Base-by-base conservation (phyloP, 257 asterid genomes). In the Cordia subcordata region DNA sequence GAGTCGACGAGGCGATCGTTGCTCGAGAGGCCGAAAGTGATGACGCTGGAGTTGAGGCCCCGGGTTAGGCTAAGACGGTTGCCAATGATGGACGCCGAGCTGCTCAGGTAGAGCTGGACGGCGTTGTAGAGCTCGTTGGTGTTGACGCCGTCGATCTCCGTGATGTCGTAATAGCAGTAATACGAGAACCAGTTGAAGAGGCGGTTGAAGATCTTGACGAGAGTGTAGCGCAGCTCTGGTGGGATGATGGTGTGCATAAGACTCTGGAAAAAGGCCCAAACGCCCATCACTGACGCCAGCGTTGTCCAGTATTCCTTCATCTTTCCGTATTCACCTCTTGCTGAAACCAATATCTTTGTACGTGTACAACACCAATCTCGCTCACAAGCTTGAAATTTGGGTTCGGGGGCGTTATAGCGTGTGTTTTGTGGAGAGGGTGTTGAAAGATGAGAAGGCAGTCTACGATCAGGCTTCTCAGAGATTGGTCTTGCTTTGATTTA, bases 121-220 rank as follows among this genome's bases (percentile, higher is more conserved):
- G 84, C 81, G 79, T 68, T 71, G 70, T 78, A 78, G 14, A 78
- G 84, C 37, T 78, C 84, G 56, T 78, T 78, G 55, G 84, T 78
- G 64, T 78, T 78, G 5, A 78, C 81, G 9, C 84, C 84, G 22
- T 78, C 84, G 46, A 68, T 72, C 42, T 78, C 84, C 0, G 84
- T 75, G 32, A 78, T 78, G 49, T 78, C 84, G 22, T 78, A 78
- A 61, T 75, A 78, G 51, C 84, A 78, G 33, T 78, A 75, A 6
- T 71, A 51, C 0, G 84, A 74, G 69, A 75, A 71, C 71, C 76
- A 75, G 60, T 45, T 68, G 63, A 61, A 74, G 44, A 78, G 12
- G 13, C 78, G 75, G 39, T 65, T 17, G 54, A 75, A 42, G 64
- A 78, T 62, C 23, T 75, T 75, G 63, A 75, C 72, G 47, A 58